Base-by-base conservation (phyloP, 345 rosid genomes). In the Acer saccharum region DNA sequence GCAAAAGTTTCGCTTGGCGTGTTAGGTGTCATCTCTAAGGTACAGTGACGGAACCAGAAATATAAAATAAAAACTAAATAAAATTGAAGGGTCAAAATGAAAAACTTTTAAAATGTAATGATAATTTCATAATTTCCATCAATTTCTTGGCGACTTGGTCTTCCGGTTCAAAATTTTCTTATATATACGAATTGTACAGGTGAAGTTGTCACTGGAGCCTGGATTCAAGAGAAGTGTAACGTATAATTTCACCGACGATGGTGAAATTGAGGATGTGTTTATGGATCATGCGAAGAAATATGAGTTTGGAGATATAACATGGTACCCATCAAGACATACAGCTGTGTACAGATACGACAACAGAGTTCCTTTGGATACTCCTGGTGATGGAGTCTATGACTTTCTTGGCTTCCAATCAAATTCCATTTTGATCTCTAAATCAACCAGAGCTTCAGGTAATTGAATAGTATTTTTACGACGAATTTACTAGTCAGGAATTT, bases 1-100 rank as follows among this genome's bases (percentile, higher is more conserved):
- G 98, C 91, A 18, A 88, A 84, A 84, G 84, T 95, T 5, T 95
- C 99, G 1, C 46, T 95, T 41, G 98, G 99, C 73, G 27, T 76
- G 75, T 70, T 95, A 55, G 99, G 98, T 6, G 91, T 88, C 78
- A 90, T 95, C 81, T 93, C 99, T 1, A 90, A 95, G 99, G 99
- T 35, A 35, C 39, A 35, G 39, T 4, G 39, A 35, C 6, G 39
- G 4, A 35, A 4, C 39, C 6, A 35, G 39, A 35, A 35, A 35
- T 35, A 35, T 0, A 35, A 32, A 32, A 32, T 0, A 35, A 32
- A 0, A 3, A 32, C 2, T 3, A 32, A 32, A 32, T 3, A 4
- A 32, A 32, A 3, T 32, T 32, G 39, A 32, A 32, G 39, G 39
- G 39, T 0, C 6, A 35, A 35, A 35, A 35, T 35, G 39, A 35